Base-by-base conservation (phyloP, 192 early-diverging fungal species). In the Spinellus fusiger region DNA sequence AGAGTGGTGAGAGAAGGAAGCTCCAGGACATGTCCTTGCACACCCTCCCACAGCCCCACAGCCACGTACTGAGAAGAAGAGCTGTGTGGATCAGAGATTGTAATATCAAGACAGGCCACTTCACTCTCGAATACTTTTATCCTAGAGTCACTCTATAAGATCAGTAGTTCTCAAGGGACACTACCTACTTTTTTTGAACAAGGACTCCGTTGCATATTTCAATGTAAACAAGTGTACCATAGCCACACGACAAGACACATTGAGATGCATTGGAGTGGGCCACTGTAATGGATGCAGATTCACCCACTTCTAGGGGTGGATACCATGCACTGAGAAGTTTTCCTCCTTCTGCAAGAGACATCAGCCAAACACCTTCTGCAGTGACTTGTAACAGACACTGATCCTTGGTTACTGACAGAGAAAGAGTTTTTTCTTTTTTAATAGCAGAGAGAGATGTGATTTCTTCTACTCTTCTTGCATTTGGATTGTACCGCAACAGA, bases 1-100 rank as follows among this genome's bases (percentile, higher is more conserved):
- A 75, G 54, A 3, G 73, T 73, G 28, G 66, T 49, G 37, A 94
- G 70, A 1, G 60, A 64, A 4, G 88, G 80, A 20, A 93, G 58
- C 0, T 62, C 49, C 22, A 92, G 63, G 23, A 92, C 49, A 1
- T 66, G 58, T 2, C 91, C 79, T 22, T 70, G 78, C 31, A 76
- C 68, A 40, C 80, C 79, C 15, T 60, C 80, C 92, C 92, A 96
- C 18, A 89, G 65, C 6, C 90, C 92, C 6, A 93, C 84, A 0
- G 85, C 86, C 18, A 82, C 75, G 4, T 77, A 71, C 4, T 65
- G n/a, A 0, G 83, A 70, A 0, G 27, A 49, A 3, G 40, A 44
- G 18, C 18, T 44, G 18, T 44, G 13, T 5, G 3, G 3, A n/a
- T n/a, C 40, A n/a, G 13, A 12, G 18, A 18, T 12, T n/a, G 15